Evolutionary conservation across 768 basidiomycete genomes (phyloP).

Genomic region (Naganishia vaughanmartiniae): DNA sequence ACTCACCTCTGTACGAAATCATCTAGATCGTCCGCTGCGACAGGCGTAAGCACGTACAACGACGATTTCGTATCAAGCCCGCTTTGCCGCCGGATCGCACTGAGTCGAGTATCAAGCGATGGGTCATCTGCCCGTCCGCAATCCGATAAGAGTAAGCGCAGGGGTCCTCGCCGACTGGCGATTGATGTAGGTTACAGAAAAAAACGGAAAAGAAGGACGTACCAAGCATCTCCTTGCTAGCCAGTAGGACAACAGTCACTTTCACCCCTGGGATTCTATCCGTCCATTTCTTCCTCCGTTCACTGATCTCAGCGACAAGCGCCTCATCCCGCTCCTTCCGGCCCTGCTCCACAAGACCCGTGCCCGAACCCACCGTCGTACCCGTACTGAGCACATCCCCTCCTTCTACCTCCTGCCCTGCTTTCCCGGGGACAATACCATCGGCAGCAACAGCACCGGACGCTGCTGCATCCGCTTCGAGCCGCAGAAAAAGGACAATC

Average conservation of each 20-base stretch:
- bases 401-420: conserved; percentile 17
- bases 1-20: conserved; percentile 81
- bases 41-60: conserved; percentile 90
- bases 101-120: conserved; percentile 73
- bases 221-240: conserved; percentile 85
- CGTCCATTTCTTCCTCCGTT: conserved; percentile 71
- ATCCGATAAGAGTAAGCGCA: neutral
- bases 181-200: too few relatives aligned
- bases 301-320: conserved; percentile 73
- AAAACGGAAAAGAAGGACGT: conserved; percentile 39
- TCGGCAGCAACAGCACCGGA: neutral
- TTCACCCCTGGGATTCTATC: conserved; percentile 85
- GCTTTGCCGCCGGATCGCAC: conserved; percentile 80
- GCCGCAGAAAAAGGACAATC: conserved; percentile 82
- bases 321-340: conserved; percentile 65
- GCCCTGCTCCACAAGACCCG: conserved; percentile 52
- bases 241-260: conserved; percentile 87
- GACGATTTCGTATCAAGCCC: conserved; percentile 87
- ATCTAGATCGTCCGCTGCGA: conserved; percentile 74
- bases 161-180: neutral
- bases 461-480: conserved; percentile 49
- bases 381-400: neutral
- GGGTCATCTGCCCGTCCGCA: conserved; percentile 66
- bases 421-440: neutral
- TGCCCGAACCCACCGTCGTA: too few relatives aligned